These are phyloP conservation scores for Huntiella bhutanensis DNA, from an alignment of 2,329 filamentous ascomycete species.

Conservation along the genomic window DNA sequence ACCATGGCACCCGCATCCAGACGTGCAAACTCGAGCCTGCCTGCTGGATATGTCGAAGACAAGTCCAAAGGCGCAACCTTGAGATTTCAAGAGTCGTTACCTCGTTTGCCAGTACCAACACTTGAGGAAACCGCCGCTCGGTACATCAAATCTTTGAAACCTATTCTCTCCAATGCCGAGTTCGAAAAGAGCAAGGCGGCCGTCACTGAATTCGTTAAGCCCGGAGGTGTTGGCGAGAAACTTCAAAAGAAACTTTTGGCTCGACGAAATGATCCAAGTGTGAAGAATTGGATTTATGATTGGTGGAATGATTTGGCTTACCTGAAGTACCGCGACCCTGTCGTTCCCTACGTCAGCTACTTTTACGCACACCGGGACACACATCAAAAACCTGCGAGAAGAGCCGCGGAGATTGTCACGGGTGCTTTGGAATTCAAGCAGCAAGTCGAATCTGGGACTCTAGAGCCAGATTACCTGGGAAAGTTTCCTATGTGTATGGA, in stretches of 20 bases:
- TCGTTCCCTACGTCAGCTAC: conserved; percentile 96
- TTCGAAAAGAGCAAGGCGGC: conserved; percentile 59
- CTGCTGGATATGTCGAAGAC: conserved; percentile 59
- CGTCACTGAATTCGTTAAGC: conserved; percentile 71
- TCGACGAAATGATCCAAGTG: conserved; percentile 56
- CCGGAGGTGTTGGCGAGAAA: conserved; percentile 63
- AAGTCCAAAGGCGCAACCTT: conserved; percentile 62
- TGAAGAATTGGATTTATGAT: conserved; percentile 87
- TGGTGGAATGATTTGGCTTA: conserved; percentile 98
- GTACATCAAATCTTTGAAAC: conserved; percentile 64
- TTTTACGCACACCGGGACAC: conserved; percentile 98
- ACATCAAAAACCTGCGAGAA: conserved; percentile 69
- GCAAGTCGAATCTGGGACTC: conserved; percentile 59
- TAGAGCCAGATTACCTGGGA: conserved; percentile 99
- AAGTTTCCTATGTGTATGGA: conserved; percentile 95
- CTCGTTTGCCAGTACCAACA: conserved; percentile 57
- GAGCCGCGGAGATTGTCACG: conserved; percentile 76
- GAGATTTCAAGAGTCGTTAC: conserved; percentile 71
- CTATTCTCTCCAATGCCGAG: conserved; percentile 50
- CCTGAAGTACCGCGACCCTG: conserved; percentile 79
- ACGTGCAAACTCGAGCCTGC: conserved; percentile 11
- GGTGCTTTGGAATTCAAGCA: conserved; percentile 85
- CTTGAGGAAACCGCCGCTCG: conserved; percentile 66
- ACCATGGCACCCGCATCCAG: conserved; percentile 12
- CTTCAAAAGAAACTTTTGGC: conserved; percentile 79